Evolutionary conservation across 78 protist species (phyloP).

Genomic region (Guillardia theta): DNA sequence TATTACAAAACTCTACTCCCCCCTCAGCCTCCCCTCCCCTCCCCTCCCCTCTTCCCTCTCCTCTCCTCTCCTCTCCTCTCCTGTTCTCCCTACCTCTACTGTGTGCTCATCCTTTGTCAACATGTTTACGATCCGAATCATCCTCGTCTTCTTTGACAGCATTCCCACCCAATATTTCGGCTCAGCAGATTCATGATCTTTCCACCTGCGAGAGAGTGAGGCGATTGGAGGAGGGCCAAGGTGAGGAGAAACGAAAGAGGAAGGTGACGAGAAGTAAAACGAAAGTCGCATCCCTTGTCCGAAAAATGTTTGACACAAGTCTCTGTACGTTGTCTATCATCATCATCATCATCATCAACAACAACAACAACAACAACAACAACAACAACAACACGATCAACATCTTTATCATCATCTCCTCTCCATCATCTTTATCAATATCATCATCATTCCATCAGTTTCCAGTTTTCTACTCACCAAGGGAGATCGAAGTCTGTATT

Average conservation of each 20-base stretch:
- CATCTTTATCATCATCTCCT: too few relatives aligned
- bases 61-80: too few relatives aligned
- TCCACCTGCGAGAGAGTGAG: neutral
- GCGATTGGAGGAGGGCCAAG: neutral
- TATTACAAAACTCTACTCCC: too few relatives aligned
- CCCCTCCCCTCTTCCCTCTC: too few relatives aligned
- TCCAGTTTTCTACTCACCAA: too few relatives aligned
- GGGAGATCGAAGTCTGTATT: constrained; percentile 50
- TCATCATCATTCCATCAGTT: constrained; percentile 43
- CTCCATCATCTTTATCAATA: too few relatives aligned
- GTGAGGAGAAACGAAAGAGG: neutral
- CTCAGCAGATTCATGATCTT: neutral
- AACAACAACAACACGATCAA: neutral
- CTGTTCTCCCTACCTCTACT: too few relatives aligned
- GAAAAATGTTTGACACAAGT: too few relatives aligned
- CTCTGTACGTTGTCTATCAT: too few relatives aligned
- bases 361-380: too few relatives aligned
- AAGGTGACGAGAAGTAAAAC: neutral
- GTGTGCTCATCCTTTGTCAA: constrained; percentile 49
- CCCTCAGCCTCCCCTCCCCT: too few relatives aligned
- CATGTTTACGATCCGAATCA: constrained; percentile 59
- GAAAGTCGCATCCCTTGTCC: neutral
- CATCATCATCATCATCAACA: too few relatives aligned
- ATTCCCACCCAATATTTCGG: constrained; percentile 53
- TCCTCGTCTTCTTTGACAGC: constrained; percentile 48